Conservation (phyloP, 2,329 filamentous ascomycete genomes). For the Calcarisporium arbuscula region DNA sequence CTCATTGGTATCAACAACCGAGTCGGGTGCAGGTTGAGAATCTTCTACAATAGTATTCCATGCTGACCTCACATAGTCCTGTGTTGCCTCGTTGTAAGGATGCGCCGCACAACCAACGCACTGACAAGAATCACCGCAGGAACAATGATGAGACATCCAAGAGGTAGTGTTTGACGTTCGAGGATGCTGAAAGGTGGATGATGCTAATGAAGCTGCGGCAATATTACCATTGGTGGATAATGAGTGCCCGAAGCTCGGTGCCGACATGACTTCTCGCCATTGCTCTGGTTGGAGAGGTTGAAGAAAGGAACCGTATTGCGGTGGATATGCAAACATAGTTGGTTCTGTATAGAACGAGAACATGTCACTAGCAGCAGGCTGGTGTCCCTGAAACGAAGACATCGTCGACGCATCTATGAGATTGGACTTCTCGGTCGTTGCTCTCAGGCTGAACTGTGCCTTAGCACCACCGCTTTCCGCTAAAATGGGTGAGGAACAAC, state of each 20-base stretch:
- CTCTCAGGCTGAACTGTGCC: too few relatives aligned
- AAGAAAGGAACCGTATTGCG: slow-evolving; percentile 48
- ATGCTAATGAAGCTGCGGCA: slow-evolving; percentile 15
- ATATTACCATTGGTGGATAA: slow-evolving; percentile 20
- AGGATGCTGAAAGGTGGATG: slow-evolving; percentile 15
- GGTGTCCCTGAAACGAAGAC: slow-evolving; percentile 27
- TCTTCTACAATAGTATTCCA: slow-evolving; percentile 35
- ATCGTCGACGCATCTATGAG: too few relatives aligned
- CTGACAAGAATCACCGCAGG: slow-evolving; percentile 59
- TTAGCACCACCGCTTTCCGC: too few relatives aligned
- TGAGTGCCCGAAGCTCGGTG: slow-evolving; percentile 30
- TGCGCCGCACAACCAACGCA: slow-evolving; percentile 64
- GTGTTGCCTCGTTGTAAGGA: slow-evolving; percentile 60
- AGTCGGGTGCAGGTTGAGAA: too few relatives aligned
- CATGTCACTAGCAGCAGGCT: slow-evolving; percentile 32
- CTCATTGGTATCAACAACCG: too few relatives aligned
- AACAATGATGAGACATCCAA: slow-evolving; percentile 41
- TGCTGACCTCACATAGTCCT: slow-evolving; percentile 44
- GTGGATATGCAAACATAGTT: slow-evolving; percentile 46
- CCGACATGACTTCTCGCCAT: slow-evolving; percentile 42
- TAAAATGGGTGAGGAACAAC: too few relatives aligned
- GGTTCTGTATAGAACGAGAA: slow-evolving; percentile 36
- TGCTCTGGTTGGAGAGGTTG: slow-evolving; percentile 49
- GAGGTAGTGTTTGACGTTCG: slow-evolving; percentile 13
- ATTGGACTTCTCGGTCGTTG: too few relatives aligned